Evolutionary conservation across 2,329 filamentous ascomycete genomes (phyloP), one percentile per base, ranked within the genome.

Genomic region (Neodidymelliopsis sp.): DNA sequence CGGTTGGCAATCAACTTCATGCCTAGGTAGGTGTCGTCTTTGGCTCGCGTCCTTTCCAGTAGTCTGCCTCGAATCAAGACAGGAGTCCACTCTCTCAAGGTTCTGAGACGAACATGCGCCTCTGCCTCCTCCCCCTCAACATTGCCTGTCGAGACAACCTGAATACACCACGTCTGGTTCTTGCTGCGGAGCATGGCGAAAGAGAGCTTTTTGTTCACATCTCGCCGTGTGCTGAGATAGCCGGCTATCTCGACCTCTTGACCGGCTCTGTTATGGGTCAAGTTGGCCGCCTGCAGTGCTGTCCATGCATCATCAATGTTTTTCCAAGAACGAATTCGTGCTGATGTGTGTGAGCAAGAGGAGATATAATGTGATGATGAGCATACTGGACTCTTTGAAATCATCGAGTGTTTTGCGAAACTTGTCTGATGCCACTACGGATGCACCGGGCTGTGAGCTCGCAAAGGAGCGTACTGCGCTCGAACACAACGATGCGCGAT

Each of bases 221-320:
- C 84, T 53, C 84, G 81, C 22, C 85, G 81, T 51, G 84, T 84
- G 19, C 85, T 84, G 0, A 96, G 72, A 60, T 92, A 94, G 15
- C 92, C 92, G 69, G 35, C 49, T 16, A 57, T 25, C 18, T 61
- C 52, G 8, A 61, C 22, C 4, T 54, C 35, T 13, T 33, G 6
- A 7, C 54, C 50, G 31, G 42, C 23, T 28, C 39, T 42, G 15
- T 37, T 47, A 11, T 50, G 47, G 12, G 24, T 30, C 20, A 44
- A 28, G 13, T 35, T 50, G 12, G 40, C 47, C 8, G 40, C 35
- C 33, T 33, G 28, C 4, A 50, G 9, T 13, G 27, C 24, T 4
- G 10, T 27, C 47, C 74, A 72, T 67, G 69, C 15, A 72, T 78
- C 18, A 19, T 51, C 39, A 4, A 54, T 29, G 2, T 76, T 73